A percentile compares a stretch with the other conserved stretches of the same genome.
Conservation (phyloP, 2,329 filamentous ascomycete genomes). For the Talaromyces marneffei region DNA sequence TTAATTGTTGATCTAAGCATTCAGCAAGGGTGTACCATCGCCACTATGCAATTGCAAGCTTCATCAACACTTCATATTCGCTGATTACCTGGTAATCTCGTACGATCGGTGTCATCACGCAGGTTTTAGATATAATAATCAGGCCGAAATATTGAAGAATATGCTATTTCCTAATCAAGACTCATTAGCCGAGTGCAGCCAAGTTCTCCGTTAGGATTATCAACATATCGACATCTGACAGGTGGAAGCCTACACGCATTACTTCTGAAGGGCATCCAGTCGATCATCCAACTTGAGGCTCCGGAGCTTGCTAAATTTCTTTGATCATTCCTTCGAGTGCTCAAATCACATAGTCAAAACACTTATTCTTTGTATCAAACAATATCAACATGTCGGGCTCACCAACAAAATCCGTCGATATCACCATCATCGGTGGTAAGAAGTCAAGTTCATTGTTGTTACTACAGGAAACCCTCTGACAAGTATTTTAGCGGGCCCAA, state of each 20-base stretch:
- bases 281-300: neutral
- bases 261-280: neutral
- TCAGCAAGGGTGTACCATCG: neutral
- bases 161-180: neutral
- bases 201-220: neutral
- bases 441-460: neutral
- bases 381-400: neutral
- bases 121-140: neutral
- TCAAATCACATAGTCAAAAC: neutral
- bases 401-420: neutral
- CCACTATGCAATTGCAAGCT: neutral
- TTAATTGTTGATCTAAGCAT: neutral
- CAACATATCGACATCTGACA: neutral
- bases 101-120: neutral
- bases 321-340: neutral
- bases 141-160: neutral
- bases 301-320: neutral
- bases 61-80: neutral
- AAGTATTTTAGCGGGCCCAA: neutral
- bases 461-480: neutral
- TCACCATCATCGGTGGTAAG: conserved; percentile 5
- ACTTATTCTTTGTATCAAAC: neutral
- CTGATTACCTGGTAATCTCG: neutral
- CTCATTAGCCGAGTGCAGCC: neutral
- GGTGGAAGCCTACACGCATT: neutral